phyloP scores from a whole-genome alignment of 176 grass and related monocot genomes.

The Olyra latifolia region DNA sequence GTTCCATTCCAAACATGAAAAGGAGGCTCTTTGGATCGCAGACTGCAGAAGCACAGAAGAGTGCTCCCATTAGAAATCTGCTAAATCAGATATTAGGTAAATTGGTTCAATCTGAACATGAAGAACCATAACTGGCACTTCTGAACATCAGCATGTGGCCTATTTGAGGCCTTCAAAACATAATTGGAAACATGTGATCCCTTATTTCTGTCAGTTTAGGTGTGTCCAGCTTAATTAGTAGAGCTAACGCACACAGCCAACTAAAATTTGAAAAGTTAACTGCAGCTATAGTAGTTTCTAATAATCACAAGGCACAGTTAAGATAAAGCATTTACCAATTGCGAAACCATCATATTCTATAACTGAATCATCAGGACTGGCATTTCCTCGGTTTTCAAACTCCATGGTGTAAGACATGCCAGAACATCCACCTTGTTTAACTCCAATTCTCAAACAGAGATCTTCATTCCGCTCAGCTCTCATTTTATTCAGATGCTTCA shows the following conservation, averaged over 20 bases:
- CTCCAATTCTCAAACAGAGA: slow-evolving; percentile 93
- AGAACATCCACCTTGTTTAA: slow-evolving; percentile 96
- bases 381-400: slow-evolving; percentile 65
- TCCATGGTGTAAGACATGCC: slow-evolving; percentile 99
- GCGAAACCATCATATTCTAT: slow-evolving; percentile 92
- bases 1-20: slow-evolving; percentile 94
- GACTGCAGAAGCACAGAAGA: slow-evolving; percentile 38
- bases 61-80: neutral
- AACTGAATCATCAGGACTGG: slow-evolving; percentile 60
- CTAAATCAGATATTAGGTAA: neutral
- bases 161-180: neutral
- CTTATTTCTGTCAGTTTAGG: neutral
- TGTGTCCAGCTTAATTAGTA: neutral
- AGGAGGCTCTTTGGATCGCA: slow-evolving; percentile 96
- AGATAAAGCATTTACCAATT: slow-evolving; percentile 63
- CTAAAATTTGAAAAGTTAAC: neutral
- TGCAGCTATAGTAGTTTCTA: neutral
- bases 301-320: neutral
- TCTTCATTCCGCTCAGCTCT: slow-evolving; percentile 78
- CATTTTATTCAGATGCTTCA: slow-evolving; percentile 87
- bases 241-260: neutral
- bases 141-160: neutral
- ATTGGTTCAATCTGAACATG: neutral
- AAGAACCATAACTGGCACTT: neutral
- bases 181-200: neutral